Conservation (phyloP, 73 alveolate species). For the Tetrahymena thermophila region DNA sequence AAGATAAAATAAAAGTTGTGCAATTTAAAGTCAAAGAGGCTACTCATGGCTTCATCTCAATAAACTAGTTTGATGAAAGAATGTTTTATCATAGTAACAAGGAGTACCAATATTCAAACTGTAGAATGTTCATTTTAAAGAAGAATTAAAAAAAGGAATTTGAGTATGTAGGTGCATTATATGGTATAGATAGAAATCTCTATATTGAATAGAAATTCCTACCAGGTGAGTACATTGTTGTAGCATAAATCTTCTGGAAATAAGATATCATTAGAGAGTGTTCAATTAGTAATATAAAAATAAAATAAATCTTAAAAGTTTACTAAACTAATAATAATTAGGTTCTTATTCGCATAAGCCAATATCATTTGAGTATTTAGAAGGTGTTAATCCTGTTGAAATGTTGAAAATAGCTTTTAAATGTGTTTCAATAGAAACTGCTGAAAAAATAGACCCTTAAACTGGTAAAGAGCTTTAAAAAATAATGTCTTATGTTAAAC, state of each 20-base stretch:
- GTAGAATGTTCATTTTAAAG: slow-evolving; percentile 14
- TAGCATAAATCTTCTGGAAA: slow-evolving; percentile 4
- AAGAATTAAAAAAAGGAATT: neutral
- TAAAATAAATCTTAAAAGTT: neutral
- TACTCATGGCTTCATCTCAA: slow-evolving; percentile 21
- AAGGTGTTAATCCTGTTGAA: neutral
- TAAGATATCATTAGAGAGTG: neutral
- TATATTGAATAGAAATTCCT: slow-evolving; percentile 1
- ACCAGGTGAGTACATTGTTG: slow-evolving; percentile 8
- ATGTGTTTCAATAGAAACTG: neutral
- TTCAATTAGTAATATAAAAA: neutral
- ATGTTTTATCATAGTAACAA: neutral
- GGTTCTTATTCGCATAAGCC: neutral
- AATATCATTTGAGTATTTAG: neutral
- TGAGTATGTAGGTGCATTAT: neutral
- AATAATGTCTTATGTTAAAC: neutral
- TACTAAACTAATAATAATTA: neutral
- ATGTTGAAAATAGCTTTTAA: neutral
- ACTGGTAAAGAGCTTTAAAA: neutral
- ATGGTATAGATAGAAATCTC: slow-evolving; percentile 17
- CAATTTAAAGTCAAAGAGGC: slow-evolving; percentile 3
- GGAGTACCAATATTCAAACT: slow-evolving; percentile 3
- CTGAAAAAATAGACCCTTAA: neutral
- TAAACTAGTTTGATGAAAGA: slow-evolving; percentile 27
- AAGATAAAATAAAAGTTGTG: neutral